These are phyloP conservation scores for Fusarium pseudograminearum DNA, from an alignment of 2,329 filamentous ascomycete genomes.

Conservation along the genomic window DNA sequence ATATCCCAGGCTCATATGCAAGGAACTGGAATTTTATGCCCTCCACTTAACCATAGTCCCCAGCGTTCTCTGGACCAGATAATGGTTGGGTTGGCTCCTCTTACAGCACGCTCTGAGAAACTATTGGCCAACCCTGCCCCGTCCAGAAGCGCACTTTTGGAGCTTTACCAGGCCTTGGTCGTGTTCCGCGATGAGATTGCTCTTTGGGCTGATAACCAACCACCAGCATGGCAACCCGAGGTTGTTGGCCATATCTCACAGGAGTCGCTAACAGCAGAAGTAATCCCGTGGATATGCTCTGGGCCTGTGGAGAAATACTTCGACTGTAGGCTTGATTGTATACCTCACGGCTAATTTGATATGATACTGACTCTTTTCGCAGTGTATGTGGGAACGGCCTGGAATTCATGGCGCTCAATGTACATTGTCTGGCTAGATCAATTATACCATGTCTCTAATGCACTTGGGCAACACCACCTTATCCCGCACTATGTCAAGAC, in stretches of 20 bases:
- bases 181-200: conserved; percentile 2
- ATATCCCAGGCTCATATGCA: neutral
- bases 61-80: conserved; percentile 16
- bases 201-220: conserved; percentile 4
- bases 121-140: neutral
- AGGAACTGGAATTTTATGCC: conserved; percentile 10
- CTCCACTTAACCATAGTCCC: neutral
- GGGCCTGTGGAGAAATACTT: conserved; percentile 19
- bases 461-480: neutral
- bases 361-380: neutral
- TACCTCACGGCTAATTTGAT: accelerated
- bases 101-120: conserved; percentile 6
- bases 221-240: conserved; percentile 1
- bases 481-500: neutral
- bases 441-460: conserved; percentile 5
- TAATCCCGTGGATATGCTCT: neutral
- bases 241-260: conserved; percentile 7
- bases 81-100: conserved; percentile 10
- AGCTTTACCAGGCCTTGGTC: neutral
- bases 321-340: neutral
- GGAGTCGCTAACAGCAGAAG: neutral
- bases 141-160: neutral
- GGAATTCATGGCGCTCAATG: conserved; percentile 23
- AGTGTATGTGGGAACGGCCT: conserved; percentile 18
- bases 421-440: conserved; percentile 16